Evolutionary conservation across 208 protist species (phyloP).

Genomic region (Trypanosoma theileri): DNA sequence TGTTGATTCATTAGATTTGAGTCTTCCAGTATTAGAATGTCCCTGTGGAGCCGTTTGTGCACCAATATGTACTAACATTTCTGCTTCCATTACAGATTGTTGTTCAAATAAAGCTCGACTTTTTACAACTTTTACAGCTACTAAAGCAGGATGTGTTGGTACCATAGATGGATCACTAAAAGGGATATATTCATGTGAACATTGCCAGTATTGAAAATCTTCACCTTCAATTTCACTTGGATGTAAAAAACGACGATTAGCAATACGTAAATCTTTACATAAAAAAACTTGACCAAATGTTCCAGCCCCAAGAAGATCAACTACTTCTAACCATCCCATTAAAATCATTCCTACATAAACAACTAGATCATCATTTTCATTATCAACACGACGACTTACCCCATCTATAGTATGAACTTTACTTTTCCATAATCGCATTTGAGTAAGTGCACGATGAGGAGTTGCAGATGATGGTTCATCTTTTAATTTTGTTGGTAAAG

Average conservation of each 20-base stretch:
- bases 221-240: slow-evolving; percentile 65
- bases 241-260: slow-evolving; percentile 66
- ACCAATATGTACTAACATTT: slow-evolving; percentile 86
- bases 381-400: slow-evolving; percentile 67
- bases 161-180: slow-evolving; percentile 63
- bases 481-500: neutral
- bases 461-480: slow-evolving; percentile 13
- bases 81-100: slow-evolving; percentile 80
- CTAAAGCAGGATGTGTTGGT: slow-evolving; percentile 58
- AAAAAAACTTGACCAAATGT: slow-evolving; percentile 88
- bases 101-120: slow-evolving; percentile 68
- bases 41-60: slow-evolving; percentile 37
- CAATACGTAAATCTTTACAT: slow-evolving; percentile 80
- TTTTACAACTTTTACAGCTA: slow-evolving; percentile 87
- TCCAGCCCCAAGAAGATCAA: slow-evolving; percentile 71
- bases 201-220: slow-evolving; percentile 87
- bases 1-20: neutral
- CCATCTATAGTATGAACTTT: slow-evolving; percentile 75
- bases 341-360: slow-evolving; percentile 81
- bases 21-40: neutral
- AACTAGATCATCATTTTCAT: slow-evolving; percentile 70
- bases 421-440: slow-evolving; percentile 39
- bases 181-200: slow-evolving; percentile 73
- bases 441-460: slow-evolving; percentile 47
- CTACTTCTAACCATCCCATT: slow-evolving; percentile 84